These are phyloP conservation scores for Trichoderma citrinoviride DNA, from an alignment of 2,329 filamentous ascomycete species.

Conservation along the genomic window DNA sequence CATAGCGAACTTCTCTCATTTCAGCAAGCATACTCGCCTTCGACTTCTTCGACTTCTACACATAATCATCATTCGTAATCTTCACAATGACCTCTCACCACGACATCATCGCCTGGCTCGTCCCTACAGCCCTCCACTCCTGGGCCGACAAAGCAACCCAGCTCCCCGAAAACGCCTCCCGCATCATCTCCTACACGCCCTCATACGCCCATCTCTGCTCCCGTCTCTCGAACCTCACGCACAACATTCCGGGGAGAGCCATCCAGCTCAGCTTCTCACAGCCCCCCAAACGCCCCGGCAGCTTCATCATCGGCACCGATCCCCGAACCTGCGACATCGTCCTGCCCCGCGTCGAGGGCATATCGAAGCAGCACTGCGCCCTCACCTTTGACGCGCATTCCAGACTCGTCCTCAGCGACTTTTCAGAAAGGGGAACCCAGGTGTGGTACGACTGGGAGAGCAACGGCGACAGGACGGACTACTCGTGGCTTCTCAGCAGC, in stretches of 20 bases:
- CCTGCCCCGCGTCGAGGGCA: constrained; percentile 36
- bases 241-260: constrained; percentile 31
- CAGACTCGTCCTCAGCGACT: constrained; percentile 40
- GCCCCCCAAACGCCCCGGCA: constrained; percentile 34
- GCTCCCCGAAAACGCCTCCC: constrained; percentile 34
- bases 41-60: not conserved
- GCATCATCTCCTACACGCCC: constrained; percentile 27
- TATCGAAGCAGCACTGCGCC: constrained; percentile 39
- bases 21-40: not conserved
- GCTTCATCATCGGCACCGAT: constrained; percentile 42
- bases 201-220: constrained; percentile 31
- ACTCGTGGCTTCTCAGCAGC: constrained; percentile 38
- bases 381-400: constrained; percentile 40
- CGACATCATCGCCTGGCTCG: constrained; percentile 42
- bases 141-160: constrained; percentile 35
- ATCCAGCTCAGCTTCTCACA: constrained; percentile 39
- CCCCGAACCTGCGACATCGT: constrained; percentile 38
- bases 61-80: constrained; percentile 8
- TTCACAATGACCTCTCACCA: constrained; percentile 26
- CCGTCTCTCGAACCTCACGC: constrained; percentile 29
- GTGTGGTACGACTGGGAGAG: constrained; percentile 45
- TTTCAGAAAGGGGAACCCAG: constrained; percentile 39
- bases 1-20: not conserved
- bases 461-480: constrained; percentile 37
- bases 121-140: constrained; percentile 37